These are phyloP conservation scores for Hypoxylon crocopeplum DNA, from an alignment of 495 filamentous ascomycete species.

Conservation along the genomic window DNA sequence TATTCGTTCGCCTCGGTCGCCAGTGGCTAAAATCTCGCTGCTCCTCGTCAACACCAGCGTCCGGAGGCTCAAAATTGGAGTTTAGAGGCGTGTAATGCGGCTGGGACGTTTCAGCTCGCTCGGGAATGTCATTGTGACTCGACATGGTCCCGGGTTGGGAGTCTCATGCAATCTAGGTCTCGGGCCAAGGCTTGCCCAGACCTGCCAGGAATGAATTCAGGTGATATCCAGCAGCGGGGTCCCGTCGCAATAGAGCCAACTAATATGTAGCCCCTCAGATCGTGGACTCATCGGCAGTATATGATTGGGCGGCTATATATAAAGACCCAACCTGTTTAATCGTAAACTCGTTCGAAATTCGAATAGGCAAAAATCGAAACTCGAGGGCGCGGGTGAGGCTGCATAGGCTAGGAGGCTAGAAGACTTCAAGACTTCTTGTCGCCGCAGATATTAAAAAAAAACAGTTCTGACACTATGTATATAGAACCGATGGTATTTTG, in stretches of 20 bases:
- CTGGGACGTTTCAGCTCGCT: slow-evolving; percentile 17
- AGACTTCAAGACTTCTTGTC: neutral
- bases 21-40: slow-evolving; percentile 10
- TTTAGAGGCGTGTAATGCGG: slow-evolving; percentile 20
- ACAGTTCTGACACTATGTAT: too few species aligned
- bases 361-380: slow-evolving; percentile 34
- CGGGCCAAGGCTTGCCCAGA: slow-evolving; percentile 19
- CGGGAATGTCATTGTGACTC: slow-evolving; percentile 25
- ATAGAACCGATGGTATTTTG: too few species aligned
- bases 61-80: slow-evolving; percentile 3
- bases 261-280: slow-evolving; percentile 18
- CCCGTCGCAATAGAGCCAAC: slow-evolving; percentile 21
- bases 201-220: slow-evolving; percentile 26
- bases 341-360: slow-evolving; percentile 4
- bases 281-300: slow-evolving; percentile 23
- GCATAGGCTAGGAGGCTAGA: neutral
- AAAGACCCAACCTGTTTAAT: slow-evolving; percentile 11
- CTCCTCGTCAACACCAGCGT: slow-evolving; percentile 2
- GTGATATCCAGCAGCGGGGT: slow-evolving; percentile 24
- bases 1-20: slow-evolving; percentile 28
- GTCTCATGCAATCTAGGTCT: slow-evolving; percentile 22
- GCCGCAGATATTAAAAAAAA: slow-evolving; percentile 11
- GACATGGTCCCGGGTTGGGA: slow-evolving; percentile 22
- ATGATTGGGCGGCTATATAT: slow-evolving; percentile 37
- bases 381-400: neutral